Base-by-base conservation (phyloP, 192 early-diverging fungal species). In the Rhizophagus clarus region DNA sequence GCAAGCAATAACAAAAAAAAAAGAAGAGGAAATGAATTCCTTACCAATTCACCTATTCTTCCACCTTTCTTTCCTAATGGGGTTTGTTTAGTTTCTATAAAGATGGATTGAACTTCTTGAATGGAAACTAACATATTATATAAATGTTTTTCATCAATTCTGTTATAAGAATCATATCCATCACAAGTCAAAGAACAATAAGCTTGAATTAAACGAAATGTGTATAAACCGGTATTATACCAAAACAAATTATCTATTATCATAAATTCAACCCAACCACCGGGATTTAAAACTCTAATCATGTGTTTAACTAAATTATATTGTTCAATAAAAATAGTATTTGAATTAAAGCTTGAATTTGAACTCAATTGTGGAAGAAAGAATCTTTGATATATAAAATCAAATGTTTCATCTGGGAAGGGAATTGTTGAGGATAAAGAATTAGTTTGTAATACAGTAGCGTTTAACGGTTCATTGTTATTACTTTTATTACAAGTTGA, bases 311-410 rank as follows among this genome's bases (percentile, higher is more conserved):
- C 20, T 17, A 56, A 56, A 22, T 56, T 22, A 22, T 17, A 56
- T 56, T 56, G 51, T 56, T 56, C 51, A 56, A 22, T 56, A 17
- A 56, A 56, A 56, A 22, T 56, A 17, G 15, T 20, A 56, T 20
- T 56, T 56, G 17, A 9, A 42, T 42, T 42, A 10, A 42, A 42
- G 40, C 40, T 20, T 34, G 34, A 34, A 2, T 2, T 34, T 34
- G 5, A 34, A 20, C 0, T 83, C 20, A 81, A 60, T 51, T 72
- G 79, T 12, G 74, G 66, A 10, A 81, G 47, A 20, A 85, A 42
- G 15, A 81, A 78, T 8, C 84, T 79, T 60, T 85, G 84, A 56
- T 83, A 82, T 0, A 85, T 82, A 64, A 82, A 85, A 67, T 85
- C 84, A 32, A 85, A 85, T 6, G 40, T 49, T 63, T 85, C 83